Percentiles rank a stretch among this genome's conserved stretches.
Evolutionary conservation across 2,329 filamentous ascomycete species (phyloP).

Genomic region (Cladosporium oxysporum): DNA sequence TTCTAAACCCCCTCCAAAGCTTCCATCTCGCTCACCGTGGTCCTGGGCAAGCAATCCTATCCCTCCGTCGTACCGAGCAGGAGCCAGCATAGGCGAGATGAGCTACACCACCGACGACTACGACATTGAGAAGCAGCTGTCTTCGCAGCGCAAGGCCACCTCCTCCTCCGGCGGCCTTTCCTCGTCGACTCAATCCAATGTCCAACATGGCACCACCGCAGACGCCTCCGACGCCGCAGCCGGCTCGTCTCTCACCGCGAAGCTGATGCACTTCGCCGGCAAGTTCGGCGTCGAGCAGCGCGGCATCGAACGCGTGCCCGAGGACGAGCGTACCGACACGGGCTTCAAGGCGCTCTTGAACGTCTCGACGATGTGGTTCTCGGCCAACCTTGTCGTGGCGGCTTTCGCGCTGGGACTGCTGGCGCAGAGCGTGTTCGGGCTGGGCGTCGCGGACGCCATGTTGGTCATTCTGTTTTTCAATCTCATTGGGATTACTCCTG

Average conservation of each 20-base stretch:
- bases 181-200: slow-evolving; percentile 10
- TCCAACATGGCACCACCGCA: neutral
- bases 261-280: slow-evolving; percentile 55
- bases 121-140: slow-evolving; percentile 19
- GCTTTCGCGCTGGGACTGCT: slow-evolving; percentile 76
- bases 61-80: slow-evolving; percentile 19
- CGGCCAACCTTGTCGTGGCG: slow-evolving; percentile 75
- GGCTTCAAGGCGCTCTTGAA: slow-evolving; percentile 58
- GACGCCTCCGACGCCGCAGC: neutral
- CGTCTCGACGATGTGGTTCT: slow-evolving; percentile 74
- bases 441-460: slow-evolving; percentile 73
- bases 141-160: neutral
- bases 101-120: slow-evolving; percentile 20
- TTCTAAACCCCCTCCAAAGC: neutral
- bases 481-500: slow-evolving; percentile 68
- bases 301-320: slow-evolving; percentile 74
- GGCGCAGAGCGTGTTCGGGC: slow-evolving; percentile 63
- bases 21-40: slow-evolving; percentile 21
- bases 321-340: slow-evolving; percentile 66
- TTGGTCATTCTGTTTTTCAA: slow-evolving; percentile 76
- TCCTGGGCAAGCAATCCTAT: slow-evolving; percentile 14
- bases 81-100: slow-evolving; percentile 21
- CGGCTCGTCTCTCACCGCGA: neutral
- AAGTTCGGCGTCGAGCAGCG: slow-evolving; percentile 70
- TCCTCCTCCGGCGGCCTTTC: neutral